Base-by-base conservation (phyloP, 1,284 basidiomycete species). In the Leccinum pallidistipes region DNA sequence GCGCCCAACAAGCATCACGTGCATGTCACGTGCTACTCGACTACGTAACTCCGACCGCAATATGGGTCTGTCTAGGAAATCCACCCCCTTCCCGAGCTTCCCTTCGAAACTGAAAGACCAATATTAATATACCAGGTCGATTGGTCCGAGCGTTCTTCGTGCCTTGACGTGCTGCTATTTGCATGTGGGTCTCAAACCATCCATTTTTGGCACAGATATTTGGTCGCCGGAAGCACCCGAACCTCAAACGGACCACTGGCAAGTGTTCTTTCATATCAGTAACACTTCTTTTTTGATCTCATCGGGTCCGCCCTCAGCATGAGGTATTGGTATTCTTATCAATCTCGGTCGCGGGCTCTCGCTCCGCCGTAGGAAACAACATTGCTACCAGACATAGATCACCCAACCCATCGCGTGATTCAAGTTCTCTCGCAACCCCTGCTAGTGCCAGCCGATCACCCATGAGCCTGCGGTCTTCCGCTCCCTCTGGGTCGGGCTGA, bases 1-100 rank as follows among this genome's bases (percentile, higher is more conserved):
- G 68, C 71, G 63, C 43, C 55, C 14, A 72, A 71, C 65, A 38
- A 10, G 2, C 21, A 56, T 63, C 71, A 74, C 71, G 68, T 65
- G 69, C 7, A 40, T 27, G 5, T 60, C 71, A 68, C 69, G 63
- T 68, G 31, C 9, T 5, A 2, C 10, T 52, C 5, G 6, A 50
- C 21, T 45, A 21, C 2, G 11, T 18, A 9, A 16, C n/a, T 45
- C 43, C 16, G 43, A 45, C 18, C 2, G 34, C 27, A 24, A 24
- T 24, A 24, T 24, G 24, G 24, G 24, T 3, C 34, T 36, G 34
- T 36, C 34, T 36, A 36, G 34, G 34, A 7, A 36, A 36, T 36
- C 34, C 34, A 36, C 24, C 34, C 3, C 36, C 36, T 36, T 36
- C 14, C 36, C 36, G 36, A 16, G 36, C 36, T 36, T 36, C 36